These are phyloP conservation scores for Scenedesmus sp. DNA, from an alignment of 163 green algal genomes.

Conservation along the genomic window DNA sequence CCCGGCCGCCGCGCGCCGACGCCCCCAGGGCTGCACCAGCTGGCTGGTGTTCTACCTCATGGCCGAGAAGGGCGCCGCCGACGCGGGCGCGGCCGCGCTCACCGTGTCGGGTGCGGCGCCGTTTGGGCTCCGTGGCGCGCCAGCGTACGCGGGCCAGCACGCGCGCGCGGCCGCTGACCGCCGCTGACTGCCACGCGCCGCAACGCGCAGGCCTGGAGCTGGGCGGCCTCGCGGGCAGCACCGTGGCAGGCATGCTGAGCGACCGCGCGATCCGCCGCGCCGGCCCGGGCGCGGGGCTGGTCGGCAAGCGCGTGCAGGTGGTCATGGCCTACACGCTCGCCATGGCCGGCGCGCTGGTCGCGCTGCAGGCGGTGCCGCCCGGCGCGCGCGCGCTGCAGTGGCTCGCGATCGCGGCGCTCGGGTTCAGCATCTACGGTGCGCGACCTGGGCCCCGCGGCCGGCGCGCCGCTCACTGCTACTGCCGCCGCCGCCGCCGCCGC, in stretches of 20 bases:
- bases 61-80: constrained; percentile 46
- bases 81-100: constrained; percentile 47
- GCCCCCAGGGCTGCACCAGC: constrained; percentile 62
- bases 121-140: background rate
- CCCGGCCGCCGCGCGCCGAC: constrained; percentile 7
- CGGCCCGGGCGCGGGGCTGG: constrained; percentile 55
- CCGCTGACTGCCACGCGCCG: background rate
- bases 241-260: constrained; percentile 70
- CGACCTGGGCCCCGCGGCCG: no score
- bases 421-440: constrained; percentile 66
- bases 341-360: constrained; percentile 58
- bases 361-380: constrained; percentile 58
- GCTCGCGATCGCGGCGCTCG: constrained; percentile 51
- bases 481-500: no score
- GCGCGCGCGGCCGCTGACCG: background rate
- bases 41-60: constrained; percentile 82
- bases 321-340: constrained; percentile 67
- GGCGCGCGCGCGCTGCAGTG: constrained; percentile 45
- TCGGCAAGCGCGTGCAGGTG: constrained; percentile 74
- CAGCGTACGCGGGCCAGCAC: background rate
- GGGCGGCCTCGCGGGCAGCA: constrained; percentile 56
- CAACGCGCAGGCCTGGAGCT: constrained; percentile 66
- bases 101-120: no score
- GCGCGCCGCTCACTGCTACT: background rate
- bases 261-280: constrained; percentile 73